Evolutionary conservation across 768 basidiomycete species (phyloP).

Genomic region (Amanita brunnescens): DNA sequence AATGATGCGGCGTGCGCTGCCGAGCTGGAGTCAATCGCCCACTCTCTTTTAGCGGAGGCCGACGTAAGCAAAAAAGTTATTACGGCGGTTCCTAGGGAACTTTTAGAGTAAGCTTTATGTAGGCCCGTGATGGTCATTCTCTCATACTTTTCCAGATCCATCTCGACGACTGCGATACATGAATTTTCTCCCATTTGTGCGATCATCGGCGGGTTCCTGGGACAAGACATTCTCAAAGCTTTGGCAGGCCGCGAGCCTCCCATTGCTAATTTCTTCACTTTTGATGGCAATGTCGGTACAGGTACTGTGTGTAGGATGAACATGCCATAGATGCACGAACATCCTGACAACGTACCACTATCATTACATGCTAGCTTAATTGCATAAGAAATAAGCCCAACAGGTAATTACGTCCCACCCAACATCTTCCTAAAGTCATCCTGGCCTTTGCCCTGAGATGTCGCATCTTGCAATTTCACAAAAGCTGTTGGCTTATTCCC

Average conservation of each 20-base stretch:
- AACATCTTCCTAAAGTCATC: slow-evolving; percentile 87
- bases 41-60: slow-evolving; percentile 47
- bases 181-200: slow-evolving; percentile 94
- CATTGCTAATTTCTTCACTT: slow-evolving; percentile 85
- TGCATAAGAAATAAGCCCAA: neutral
- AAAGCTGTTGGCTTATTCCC: slow-evolving; percentile 4
- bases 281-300: slow-evolving; percentile 75
- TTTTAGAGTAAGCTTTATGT: slow-evolving; percentile 46
- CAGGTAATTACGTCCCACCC: slow-evolving; percentile 13
- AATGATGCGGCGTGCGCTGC: slow-evolving; percentile 33
- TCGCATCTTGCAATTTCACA: slow-evolving; percentile 13
- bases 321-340: slow-evolving; percentile 26
- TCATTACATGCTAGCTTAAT: neutral
- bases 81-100: slow-evolving; percentile 41
- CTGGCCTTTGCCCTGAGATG: slow-evolving; percentile 56
- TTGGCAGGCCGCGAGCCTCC: slow-evolving; percentile 87
- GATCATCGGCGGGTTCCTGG: slow-evolving; percentile 89
- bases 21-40: slow-evolving; percentile 59
- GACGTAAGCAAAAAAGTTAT: slow-evolving; percentile 67
- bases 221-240: slow-evolving; percentile 90
- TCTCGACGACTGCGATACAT: slow-evolving; percentile 60
- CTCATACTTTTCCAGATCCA: slow-evolving; percentile 35
- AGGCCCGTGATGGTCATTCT: slow-evolving; percentile 7
- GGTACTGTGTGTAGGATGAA: slow-evolving; percentile 57
- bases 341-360: no score